These are phyloP conservation scores for Moricandia arvensis DNA, from an alignment of 345 rosid genomes.

Conservation along the genomic window DNA sequence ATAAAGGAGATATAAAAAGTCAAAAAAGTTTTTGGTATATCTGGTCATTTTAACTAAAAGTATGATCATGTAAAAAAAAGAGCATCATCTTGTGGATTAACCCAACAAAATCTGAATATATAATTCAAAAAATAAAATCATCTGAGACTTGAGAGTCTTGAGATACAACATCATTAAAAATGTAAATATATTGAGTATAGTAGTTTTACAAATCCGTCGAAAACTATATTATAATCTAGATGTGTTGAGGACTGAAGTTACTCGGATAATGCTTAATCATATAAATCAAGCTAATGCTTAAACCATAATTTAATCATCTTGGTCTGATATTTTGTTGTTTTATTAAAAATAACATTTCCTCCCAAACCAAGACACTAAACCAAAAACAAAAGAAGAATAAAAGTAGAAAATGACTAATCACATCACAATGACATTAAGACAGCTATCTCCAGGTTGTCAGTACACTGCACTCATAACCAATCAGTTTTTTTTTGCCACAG, in stretches of 20 bases:
- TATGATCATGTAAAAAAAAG: not conserved
- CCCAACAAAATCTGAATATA: not conserved
- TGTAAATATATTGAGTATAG: not conserved
- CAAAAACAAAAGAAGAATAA: not conserved
- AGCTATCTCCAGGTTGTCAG: conserved; percentile 25
- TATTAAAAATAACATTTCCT: not conserved
- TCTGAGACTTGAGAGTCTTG: not conserved
- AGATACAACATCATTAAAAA: not conserved
- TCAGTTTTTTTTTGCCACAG: not conserved
- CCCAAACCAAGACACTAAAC: not conserved
- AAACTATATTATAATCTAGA: not conserved
- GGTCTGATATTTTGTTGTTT: not conserved
- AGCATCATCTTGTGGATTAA: not conserved
- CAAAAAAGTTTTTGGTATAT: not conserved
- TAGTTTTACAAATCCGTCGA: not conserved
- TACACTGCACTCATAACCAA: conserved; percentile 24
- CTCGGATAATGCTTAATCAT: not conserved
- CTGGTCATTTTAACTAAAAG: not conserved
- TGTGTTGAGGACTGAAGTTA: not conserved
- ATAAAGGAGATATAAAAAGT: not conserved
- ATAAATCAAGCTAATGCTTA: too few relatives aligned
- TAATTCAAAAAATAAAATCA: not conserved
- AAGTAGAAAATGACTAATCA: conserved; percentile 8
- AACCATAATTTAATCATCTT: not conserved
- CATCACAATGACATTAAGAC: conserved; percentile 16